A percentile compares a stretch with the other conserved stretches of the same genome.
These are phyloP conservation scores for Centella asiatica DNA, from an alignment of 129 eudicot species.

Conservation along the genomic window DNA sequence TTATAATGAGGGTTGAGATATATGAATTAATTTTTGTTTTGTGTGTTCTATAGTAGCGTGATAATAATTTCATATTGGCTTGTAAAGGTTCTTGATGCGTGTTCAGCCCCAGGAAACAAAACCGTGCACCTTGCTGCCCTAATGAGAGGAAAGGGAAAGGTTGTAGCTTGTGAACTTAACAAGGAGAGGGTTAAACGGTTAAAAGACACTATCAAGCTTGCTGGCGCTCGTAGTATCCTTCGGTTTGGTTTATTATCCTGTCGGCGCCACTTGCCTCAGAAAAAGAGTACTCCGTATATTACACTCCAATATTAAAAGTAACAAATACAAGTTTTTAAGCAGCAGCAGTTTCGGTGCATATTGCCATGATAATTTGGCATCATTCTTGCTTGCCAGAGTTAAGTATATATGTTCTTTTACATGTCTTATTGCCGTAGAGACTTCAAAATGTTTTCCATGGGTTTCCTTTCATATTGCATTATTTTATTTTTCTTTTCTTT, in stretches of 20 bases:
- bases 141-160: constrained; percentile 75
- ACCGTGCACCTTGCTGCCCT: constrained; percentile 88
- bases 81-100: constrained; percentile 89
- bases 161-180: constrained; percentile 84
- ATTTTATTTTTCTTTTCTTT: too few species aligned
- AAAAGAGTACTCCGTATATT: too few species aligned
- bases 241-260: background rate
- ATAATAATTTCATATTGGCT: constrained; percentile 6
- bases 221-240: constrained; percentile 95
- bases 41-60: background rate
- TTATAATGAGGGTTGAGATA: background rate
- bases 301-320: too few species aligned
- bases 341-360: too few species aligned
- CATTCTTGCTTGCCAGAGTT: too few species aligned
- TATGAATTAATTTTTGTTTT: background rate
- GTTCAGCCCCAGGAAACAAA: constrained; percentile 98
- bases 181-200: constrained; percentile 65
- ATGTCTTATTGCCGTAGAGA: too few species aligned
- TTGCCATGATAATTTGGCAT: too few species aligned
- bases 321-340: too few species aligned
- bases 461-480: too few species aligned
- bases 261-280: too few species aligned
- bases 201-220: constrained; percentile 40
- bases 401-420: too few species aligned
- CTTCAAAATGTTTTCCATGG: too few species aligned